Conservation (phyloP, 2,329 filamentous ascomycete genomes). For the Penicillium digitatum region DNA sequence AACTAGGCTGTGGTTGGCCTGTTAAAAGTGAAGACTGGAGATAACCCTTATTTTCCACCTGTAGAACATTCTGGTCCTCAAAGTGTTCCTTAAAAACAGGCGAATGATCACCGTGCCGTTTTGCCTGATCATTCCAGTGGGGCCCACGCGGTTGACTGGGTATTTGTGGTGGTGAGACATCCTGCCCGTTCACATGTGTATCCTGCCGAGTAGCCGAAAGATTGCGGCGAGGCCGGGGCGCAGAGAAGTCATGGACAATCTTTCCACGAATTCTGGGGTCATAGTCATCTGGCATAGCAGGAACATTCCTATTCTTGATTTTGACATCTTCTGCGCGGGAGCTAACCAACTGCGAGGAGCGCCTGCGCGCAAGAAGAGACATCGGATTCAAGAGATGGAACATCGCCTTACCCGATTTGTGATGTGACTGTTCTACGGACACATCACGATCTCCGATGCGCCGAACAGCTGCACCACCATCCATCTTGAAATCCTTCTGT, state of each 20-base stretch:
- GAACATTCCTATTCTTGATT: slow-evolving; percentile 48
- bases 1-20: slow-evolving; percentile 24
- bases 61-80: slow-evolving; percentile 44
- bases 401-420: slow-evolving; percentile 47
- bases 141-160: slow-evolving; percentile 12
- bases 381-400: slow-evolving; percentile 59
- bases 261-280: slow-evolving; percentile 61
- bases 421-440: slow-evolving; percentile 25
- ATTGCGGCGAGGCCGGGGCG: slow-evolving; percentile 50
- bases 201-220: slow-evolving; percentile 24
- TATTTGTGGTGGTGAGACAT: slow-evolving; percentile 13
- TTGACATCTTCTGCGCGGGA: slow-evolving; percentile 50
- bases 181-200: slow-evolving; percentile 14
- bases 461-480: slow-evolving; percentile 18
- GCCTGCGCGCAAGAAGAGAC: slow-evolving; percentile 55
- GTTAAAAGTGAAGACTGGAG: slow-evolving; percentile 40
- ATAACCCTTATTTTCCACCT: slow-evolving; percentile 43
- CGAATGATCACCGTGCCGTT: slow-evolving; percentile 45
- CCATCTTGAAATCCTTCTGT: slow-evolving; percentile 28
- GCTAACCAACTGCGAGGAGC: slow-evolving; percentile 51
- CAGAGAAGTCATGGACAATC: slow-evolving; percentile 63
- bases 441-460: slow-evolving; percentile 30
- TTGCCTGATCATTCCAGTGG: slow-evolving; percentile 29
- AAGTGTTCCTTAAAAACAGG: slow-evolving; percentile 61
- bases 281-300: slow-evolving; percentile 57